Conservation (phyloP, 169 alveolate species). For the Eimeria brunetti region DNA sequence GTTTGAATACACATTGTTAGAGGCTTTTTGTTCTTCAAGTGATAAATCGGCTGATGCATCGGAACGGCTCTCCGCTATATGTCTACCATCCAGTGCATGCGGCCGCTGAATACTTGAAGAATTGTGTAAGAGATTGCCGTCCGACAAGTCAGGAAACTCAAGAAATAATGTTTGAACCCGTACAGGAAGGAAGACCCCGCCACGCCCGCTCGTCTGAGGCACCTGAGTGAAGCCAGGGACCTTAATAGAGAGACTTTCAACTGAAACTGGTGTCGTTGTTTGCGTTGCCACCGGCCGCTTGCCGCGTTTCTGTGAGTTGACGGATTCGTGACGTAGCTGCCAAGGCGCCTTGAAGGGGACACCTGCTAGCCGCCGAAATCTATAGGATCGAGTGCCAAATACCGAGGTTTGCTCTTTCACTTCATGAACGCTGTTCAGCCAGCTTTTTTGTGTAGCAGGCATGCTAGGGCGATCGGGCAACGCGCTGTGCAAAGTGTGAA, state of each 20-base stretch:
- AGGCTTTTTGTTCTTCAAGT: neutral
- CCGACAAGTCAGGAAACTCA: slow-evolving; percentile 7
- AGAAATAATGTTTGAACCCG: neutral
- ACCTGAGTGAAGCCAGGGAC: slow-evolving; percentile 15
- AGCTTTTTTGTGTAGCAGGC: neutral
- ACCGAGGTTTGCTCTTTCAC: neutral
- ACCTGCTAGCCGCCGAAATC: slow-evolving; percentile 13
- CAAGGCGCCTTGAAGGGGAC: neutral
- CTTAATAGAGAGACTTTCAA: neutral
- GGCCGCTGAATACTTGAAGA: neutral
- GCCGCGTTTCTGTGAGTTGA: neutral
- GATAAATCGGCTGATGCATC: neutral
- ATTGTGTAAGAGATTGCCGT: neutral
- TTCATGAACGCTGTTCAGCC: neutral
- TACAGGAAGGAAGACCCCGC: slow-evolving; percentile 24
- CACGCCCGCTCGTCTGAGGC: slow-evolving; percentile 3
- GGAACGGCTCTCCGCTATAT: neutral
- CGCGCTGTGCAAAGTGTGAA: slow-evolving; percentile 45
- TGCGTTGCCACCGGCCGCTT: neutral
- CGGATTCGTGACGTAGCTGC: neutral
- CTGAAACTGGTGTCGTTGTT: neutral
- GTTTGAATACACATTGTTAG: neutral
- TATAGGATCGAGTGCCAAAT: neutral
- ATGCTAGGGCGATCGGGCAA: neutral
- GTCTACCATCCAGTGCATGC: neutral